phyloP scores from a whole-genome alignment of 306 rosid genomes.

The Elaeagnus macrophylla region DNA sequence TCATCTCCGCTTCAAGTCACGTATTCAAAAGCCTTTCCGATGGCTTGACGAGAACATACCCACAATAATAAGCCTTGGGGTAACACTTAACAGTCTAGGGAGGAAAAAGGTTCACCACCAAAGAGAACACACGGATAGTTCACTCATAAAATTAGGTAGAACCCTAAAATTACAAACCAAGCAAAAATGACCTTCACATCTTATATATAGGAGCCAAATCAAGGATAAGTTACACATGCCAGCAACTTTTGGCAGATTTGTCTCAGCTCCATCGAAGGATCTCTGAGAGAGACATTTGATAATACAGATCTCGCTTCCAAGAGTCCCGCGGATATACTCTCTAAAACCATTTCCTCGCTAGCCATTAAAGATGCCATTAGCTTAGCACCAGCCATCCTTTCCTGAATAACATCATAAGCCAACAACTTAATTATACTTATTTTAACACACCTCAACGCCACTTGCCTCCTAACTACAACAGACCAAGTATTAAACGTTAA shows the following conservation, averaged over 20 bases:
- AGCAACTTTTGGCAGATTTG: slow-evolving; percentile 69
- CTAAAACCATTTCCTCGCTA: slow-evolving; percentile 69
- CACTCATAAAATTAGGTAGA: too few relatives aligned
- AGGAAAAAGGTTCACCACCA: too few relatives aligned
- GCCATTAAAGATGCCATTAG: slow-evolving; percentile 82
- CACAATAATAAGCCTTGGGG: too few relatives aligned
- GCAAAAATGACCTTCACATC: background rate
- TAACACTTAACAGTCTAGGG: too few relatives aligned
- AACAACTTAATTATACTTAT: background rate
- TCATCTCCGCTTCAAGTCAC: too few relatives aligned
- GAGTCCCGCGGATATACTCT: slow-evolving; percentile 48
- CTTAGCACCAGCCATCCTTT: slow-evolving; percentile 78
- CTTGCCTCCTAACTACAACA: too few relatives aligned
- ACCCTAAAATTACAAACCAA: too few relatives aligned
- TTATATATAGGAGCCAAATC: slow-evolving; percentile 13
- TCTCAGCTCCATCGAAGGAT: slow-evolving; percentile 55
- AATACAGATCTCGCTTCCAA: slow-evolving; percentile 66
- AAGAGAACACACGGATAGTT: too few relatives aligned
- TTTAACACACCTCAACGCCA: too few relatives aligned
- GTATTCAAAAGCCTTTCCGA: too few relatives aligned
- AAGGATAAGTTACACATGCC: slow-evolving; percentile 49
- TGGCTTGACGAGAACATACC: too few relatives aligned
- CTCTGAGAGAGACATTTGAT: slow-evolving; percentile 36
- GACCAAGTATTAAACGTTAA: background rate
- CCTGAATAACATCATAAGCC: slow-evolving; percentile 37